These are phyloP conservation scores for Cladosporium austrohemisphaericum DNA, from an alignment of 2,329 filamentous ascomycete genomes.

Conservation along the genomic window DNA sequence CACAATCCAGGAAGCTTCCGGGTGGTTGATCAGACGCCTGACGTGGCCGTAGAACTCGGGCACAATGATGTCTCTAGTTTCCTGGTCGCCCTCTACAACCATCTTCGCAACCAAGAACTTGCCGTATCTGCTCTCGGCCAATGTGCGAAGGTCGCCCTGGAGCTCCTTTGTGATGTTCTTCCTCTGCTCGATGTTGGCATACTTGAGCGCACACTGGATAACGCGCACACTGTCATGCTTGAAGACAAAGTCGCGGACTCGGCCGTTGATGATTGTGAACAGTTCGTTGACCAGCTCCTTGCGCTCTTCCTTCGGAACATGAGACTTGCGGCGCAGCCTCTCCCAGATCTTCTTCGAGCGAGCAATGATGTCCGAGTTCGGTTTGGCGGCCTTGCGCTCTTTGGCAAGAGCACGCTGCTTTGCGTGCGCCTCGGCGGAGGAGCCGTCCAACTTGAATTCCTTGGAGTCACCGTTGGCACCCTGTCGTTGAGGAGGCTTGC, in stretches of 20 bases:
- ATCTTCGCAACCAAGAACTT: constrained; percentile 97
- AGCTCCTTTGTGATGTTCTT: constrained; percentile 84
- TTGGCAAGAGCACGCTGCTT: constrained; percentile 86
- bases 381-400: constrained; percentile 89
- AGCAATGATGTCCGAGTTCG: constrained; percentile 82
- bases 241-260: constrained; percentile 92
- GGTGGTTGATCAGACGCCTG: constrained; percentile 88
- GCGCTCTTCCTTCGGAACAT: constrained; percentile 85
- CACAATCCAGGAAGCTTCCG: constrained; percentile 94
- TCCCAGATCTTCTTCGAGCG: constrained; percentile 98
- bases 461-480: constrained; percentile 27
- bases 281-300: constrained; percentile 83
- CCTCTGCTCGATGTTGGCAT: constrained; percentile 78
- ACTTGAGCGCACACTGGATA: constrained; percentile 95
- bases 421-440: constrained; percentile 79
- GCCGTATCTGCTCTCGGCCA: constrained; percentile 93
- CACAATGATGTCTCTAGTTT: constrained; percentile 83
- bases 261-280: constrained; percentile 84
- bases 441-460: constrained; percentile 50
- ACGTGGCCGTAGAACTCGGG: constrained; percentile 94
- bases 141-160: constrained; percentile 73
- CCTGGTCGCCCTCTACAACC: constrained; percentile 82
- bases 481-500: constrained; percentile 3
- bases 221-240: constrained; percentile 98
- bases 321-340: constrained; percentile 83